phyloP scores from a whole-genome alignment of 768 basidiomycete genomes.

The Amanita subjunquillea region DNA sequence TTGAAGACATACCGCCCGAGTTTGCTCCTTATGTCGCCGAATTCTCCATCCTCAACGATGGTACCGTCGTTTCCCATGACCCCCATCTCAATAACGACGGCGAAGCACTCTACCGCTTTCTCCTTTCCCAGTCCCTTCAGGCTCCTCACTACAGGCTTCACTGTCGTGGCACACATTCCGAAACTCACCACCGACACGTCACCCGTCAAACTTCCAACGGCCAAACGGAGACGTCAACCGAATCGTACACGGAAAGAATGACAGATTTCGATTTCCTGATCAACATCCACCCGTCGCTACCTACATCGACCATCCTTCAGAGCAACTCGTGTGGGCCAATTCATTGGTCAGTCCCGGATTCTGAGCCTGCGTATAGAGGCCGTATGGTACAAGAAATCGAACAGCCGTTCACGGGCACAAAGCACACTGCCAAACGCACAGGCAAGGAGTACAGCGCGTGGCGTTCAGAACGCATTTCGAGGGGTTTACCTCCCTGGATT shows the following conservation, averaged over 20 bases:
- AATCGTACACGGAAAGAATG: conserved; percentile 48
- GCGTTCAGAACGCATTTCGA: conserved; percentile 23
- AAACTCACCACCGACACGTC: conserved; percentile 40
- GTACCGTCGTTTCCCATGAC: conserved; percentile 61
- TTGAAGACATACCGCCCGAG: conserved; percentile 31
- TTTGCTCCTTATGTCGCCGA: conserved; percentile 59
- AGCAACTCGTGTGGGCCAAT: conserved; percentile 25
- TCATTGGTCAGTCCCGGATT: conserved; percentile 56
- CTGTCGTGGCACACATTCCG: conserved; percentile 45
- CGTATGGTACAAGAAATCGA: conserved; percentile 51
- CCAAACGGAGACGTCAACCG: conserved; percentile 22
- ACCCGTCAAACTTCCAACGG: conserved; percentile 24
- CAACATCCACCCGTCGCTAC: conserved; percentile 25
- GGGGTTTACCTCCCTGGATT: conserved; percentile 39
- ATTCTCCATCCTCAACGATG: conserved; percentile 35
- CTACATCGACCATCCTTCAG: conserved; percentile 14
- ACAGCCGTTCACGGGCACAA: conserved; percentile 12
- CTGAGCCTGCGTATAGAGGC: conserved; percentile 56
- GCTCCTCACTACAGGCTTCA: conserved; percentile 37
- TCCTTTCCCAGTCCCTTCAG: conserved; percentile 42
- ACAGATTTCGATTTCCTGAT: conserved; percentile 65
- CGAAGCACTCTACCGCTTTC: conserved; percentile 64
- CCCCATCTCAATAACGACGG: conserved; percentile 59
- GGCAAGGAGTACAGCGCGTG: conserved; percentile 27
- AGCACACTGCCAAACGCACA: conserved; percentile 27